phyloP scores from a whole-genome alignment of 371 early-diverging fungal species.

The Rhizopus sp. region DNA sequence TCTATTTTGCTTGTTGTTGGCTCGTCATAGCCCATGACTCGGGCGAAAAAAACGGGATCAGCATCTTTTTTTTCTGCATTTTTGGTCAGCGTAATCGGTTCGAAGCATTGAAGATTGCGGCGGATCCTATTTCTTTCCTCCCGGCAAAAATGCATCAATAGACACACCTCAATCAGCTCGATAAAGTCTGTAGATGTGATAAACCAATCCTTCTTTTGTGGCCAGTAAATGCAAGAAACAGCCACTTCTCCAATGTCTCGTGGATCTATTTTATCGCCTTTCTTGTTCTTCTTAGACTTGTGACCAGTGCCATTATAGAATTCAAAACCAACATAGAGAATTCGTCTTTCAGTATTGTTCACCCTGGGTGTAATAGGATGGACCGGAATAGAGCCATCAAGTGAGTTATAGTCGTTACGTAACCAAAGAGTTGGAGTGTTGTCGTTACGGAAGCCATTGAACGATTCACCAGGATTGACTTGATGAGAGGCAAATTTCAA shows the following conservation, averaged over 20 bases:
- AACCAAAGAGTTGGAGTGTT: too few species aligned
- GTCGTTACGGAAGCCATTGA: too few species aligned
- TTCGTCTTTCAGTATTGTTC: too few species aligned
- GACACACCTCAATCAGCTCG: conserved; percentile 65
- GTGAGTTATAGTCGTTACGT: too few species aligned
- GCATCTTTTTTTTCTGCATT: conserved; percentile 56
- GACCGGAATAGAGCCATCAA: too few species aligned
- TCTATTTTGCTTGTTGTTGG: conserved; percentile 89
- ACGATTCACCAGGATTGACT: too few species aligned
- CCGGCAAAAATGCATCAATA: conserved; percentile 66
- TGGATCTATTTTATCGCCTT: too few species aligned
- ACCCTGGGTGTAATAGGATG: too few species aligned
- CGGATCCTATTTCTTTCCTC: conserved; percentile 87
- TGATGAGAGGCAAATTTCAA: too few species aligned
- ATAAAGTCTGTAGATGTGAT: conserved; percentile 80
- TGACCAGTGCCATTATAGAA: too few species aligned
- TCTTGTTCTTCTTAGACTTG: too few species aligned
- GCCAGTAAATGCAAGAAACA: conserved; percentile 83
- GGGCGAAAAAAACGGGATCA: conserved; percentile 72
- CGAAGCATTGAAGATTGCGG: conserved; percentile 77
- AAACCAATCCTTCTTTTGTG: conserved; percentile 66
- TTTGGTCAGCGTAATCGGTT: conserved; percentile 75
- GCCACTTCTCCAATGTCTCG: conserved; percentile 19
- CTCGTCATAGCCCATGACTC: conserved; percentile 78
- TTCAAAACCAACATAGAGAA: too few species aligned